A percentile compares a stretch with the other conserved stretches of the same genome.
These are phyloP conservation scores for Oryza brachyantha DNA, from an alignment of 176 grass and related monocot species.

Conservation along the genomic window DNA sequence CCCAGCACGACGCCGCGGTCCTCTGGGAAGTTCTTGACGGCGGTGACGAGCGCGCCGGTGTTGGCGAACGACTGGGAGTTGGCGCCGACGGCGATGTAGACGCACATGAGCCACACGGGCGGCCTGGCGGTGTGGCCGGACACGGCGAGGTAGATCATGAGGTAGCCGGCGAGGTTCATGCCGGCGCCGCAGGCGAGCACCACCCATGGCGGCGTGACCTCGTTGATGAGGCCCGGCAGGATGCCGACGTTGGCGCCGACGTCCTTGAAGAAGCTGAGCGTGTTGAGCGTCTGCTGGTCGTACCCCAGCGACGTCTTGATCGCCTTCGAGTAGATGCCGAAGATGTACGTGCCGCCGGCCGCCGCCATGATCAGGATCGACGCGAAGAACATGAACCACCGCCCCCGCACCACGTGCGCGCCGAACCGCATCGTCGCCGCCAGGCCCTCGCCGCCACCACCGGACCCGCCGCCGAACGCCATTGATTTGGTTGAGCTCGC, in stretches of 20 bases:
- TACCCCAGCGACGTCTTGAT: conserved; percentile 71
- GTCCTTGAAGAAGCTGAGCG: conserved; percentile 85
- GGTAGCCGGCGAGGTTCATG: conserved; percentile 74
- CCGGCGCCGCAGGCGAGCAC: conserved; percentile 52
- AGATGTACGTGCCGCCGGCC: conserved; percentile 74
- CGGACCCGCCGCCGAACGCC: conserved; percentile 10
- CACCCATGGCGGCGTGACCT: conserved; percentile 60
- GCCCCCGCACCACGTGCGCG: conserved; percentile 38
- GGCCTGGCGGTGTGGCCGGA: conserved; percentile 38
- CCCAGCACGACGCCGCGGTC: conserved; percentile 63
- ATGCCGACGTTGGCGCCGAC: conserved; percentile 70
- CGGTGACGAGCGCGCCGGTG: conserved; percentile 63
- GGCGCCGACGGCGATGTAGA: conserved; percentile 69
- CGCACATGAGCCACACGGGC: conserved; percentile 67
- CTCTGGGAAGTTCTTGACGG: conserved; percentile 78
- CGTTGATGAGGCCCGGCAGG: conserved; percentile 56
- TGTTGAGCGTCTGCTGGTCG: conserved; percentile 81
- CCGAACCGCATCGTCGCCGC: conserved; percentile 24
- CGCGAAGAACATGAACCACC: conserved; percentile 83
- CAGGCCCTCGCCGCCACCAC: not conserved
- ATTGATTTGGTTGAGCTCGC: no score
- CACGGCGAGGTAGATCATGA: conserved; percentile 76
- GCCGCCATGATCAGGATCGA: conserved; percentile 70
- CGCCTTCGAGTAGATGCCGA: conserved; percentile 67
- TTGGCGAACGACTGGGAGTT: conserved; percentile 82